Base-by-base conservation (phyloP, 768 basidiomycete species). In the Austroboletus eburneus region DNA sequence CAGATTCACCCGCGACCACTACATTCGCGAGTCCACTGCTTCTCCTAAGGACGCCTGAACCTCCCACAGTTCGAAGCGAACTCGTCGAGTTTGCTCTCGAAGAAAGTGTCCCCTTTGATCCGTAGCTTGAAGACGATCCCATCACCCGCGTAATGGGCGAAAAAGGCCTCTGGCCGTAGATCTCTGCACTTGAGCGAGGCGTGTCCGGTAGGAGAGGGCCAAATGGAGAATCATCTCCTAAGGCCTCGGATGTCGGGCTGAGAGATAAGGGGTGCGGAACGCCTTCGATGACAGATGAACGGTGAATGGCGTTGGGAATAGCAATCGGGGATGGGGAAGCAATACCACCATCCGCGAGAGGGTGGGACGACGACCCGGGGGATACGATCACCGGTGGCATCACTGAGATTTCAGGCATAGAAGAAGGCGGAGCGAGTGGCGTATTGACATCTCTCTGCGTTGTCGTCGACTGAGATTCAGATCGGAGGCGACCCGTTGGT, bases 161-260 rank as follows among this genome's bases (percentile, higher is more conserved):
- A 30, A 64, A 66, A 1, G 63, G 63, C 9, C 55, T 49, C 12
- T 61, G 46, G 9, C 56, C 55, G 16, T 64, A 64, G 43, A 61
- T 58, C 25, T 57, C 57, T 18, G 63, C 53, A 22, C 59, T 59
- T 5, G 63, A 62, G 30, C 59, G 55, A 1, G 63, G 57, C 0
- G 62, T 60, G 35, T 66, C 63, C 0, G 57, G 63, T 33, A 65
- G 52, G 36, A 65, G 47, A 9, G 63, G 63, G 13, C 63, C 63
- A 23, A 65, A 65, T 12, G 63, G 63, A 18, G 55, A 64, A 25
- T 63, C 62, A 25, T 64, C 59, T 6, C 39, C 50, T 49, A 45
- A n/a, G 21, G 49, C 17, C 37, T 50, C 56, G 23, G 53, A 44
- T 8, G 52, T 51, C 25, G 56, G 50, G 7, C 53, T 63, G 22